Evolutionary conservation across 2,329 filamentous ascomycete genomes (phyloP), one percentile per base, ranked within the genome.

Genomic region (Dactylellina leptospora): DNA sequence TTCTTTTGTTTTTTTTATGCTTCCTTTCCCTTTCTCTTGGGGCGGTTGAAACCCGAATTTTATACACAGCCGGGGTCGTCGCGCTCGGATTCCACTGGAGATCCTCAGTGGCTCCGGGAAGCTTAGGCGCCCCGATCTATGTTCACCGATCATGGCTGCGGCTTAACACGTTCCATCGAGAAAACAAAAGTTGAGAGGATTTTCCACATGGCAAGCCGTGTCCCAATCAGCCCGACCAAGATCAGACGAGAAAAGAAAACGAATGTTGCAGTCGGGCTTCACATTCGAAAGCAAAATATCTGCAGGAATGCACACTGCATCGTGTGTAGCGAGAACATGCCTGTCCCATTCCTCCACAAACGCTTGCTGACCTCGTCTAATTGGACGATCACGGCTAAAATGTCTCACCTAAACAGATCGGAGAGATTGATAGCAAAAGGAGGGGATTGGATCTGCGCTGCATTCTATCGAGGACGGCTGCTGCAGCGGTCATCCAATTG

Each of bases 221-320:
- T 55, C 47, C 27, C 36, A 51, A 51, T 51, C 33, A 40, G 33
- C 45, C 58, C 51, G 25, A 55, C 23, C 44, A 55, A 72, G 68
- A 64, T 72, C 68, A 64, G 68, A 72, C 68, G 68, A 64, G 51
- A 36, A 16, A 40, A 40, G 33, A 38, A 10, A 38, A 11, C 11
- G 16, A 3, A 4, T n/a, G 11, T n/a, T 38, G 33, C 33, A 38
- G 28, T 5, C 28, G 11, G 25, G 38, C 30, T 33, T 33, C 13
- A 13, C 30, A 6, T 6, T 33, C 30, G 38, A 47, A 18, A 54
- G 64, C 10, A 53, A 62, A 58, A 48, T 59, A 50, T 62, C 51
- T 62, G 64, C 64, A 71, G 66, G 56, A 72, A 64, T 60, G 68
- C 68, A 64, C 53, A 48, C 47, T 72, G 59, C 68, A 72, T 72